Base-by-base conservation (phyloP, 371 early-diverging fungal genomes). In the Mortierella sp. region DNA sequence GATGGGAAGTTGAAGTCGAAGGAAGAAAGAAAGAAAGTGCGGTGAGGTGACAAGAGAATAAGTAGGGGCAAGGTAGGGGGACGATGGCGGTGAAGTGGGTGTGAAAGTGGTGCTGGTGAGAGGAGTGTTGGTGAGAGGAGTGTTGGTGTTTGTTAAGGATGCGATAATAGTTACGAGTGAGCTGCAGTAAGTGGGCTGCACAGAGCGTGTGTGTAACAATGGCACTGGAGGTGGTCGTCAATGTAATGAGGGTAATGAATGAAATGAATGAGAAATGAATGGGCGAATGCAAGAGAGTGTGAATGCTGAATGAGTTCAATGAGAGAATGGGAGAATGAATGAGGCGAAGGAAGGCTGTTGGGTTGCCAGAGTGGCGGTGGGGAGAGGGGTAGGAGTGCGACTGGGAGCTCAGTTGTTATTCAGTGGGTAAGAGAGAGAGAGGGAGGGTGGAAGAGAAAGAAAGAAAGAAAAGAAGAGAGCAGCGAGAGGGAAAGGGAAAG, bases 331-430 rank as follows among this genome's bases (percentile, higher is more conserved):
- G 31, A 52, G 38, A 52, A 54, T 10, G 14, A 16, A 31, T 38
- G 26, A 60, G 60, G 60, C 10, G 28, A 31, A 13, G 31, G 10
- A 31, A 72, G 34, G 16, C 45, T 42, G 73, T 50, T 31, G 34
- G 48, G 73, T 26, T 68, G 42, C 68, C 68, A 48, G 54, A 73
- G 38, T 31, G 44, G 73, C 55, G 28, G 74, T 16, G 44, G 26
- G 26, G 44, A 42, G 16, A 3, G 8, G 60, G 44, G 44, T 11
- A n/a, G 45, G n/a, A 74, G n/a, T 16, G 42, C 9, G 47, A 28
- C 21, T 24, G 26, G 42, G 42, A 55, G 24, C 54, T 34, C 26
- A 19, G 8, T 26, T 38, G 1, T 11, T 26, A n/a, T 9, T 57
- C 63, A 34, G 28, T 3, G 14, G 7, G n/a, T 42, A 34, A 44